Base-by-base conservation (phyloP, 768 basidiomycete species). In the Postia placenta region DNA sequence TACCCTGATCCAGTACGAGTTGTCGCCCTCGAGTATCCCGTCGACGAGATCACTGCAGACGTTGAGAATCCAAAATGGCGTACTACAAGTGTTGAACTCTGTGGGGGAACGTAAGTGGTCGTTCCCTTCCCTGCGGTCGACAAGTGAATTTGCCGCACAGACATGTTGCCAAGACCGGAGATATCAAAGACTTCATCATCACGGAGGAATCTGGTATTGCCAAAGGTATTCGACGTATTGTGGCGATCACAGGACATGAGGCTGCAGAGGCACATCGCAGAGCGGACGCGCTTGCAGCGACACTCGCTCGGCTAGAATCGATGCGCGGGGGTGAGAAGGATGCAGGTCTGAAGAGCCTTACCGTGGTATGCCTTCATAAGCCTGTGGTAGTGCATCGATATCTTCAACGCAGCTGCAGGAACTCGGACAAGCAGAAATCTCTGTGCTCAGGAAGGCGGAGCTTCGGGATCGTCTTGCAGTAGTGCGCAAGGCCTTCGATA, bases 1-100 rank as follows among this genome's bases (percentile, higher is more conserved):
- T 99, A 99, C 64, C 96, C 96, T 3, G 94, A 98, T 65, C 96
- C 96, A 2, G 96, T 99, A 17, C 79, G 95, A 25, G 92, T 98
- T 1, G 96, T 99, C 12, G 81, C 91, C 2, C 74, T 99, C 19
- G 95, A 91, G 65, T 92, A 78, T 62, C 81, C 84, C 53, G 77
- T 95, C 15, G 86, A 94, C 44, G 89, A 93, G 57, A 92, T 99
- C 47, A 69, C 80, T 17, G 75, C 79, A 59, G 91, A 99, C 56
- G 75, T 95, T 37, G 79, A 85, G 59, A 94, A 92, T 66, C 82
- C 86, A 3, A 91, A 86, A 68, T 99, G 96, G 96, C 73, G 88
- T 41, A 70, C 68, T 24, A 96, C 95, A 11, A 93, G 89, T 65
- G 80, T 96, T 54, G 96, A 99, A 69, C 95, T 99, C 64, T 99